Conservation (phyloP, 2,329 filamentous ascomycete species). For the Arthroderma sp. region DNA sequence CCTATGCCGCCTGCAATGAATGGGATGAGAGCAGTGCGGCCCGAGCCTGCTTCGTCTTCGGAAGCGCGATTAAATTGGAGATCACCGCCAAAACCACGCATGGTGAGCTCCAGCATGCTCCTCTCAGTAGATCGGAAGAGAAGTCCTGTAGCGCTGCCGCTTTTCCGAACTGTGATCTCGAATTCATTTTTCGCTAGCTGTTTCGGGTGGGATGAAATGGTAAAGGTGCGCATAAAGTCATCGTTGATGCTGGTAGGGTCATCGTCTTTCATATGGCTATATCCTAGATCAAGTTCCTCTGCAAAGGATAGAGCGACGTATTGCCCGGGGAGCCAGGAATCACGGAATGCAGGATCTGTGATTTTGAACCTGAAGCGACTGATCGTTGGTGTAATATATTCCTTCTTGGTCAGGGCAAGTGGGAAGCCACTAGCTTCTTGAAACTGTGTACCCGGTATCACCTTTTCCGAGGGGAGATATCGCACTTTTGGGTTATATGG, state of each 20-base stretch:
- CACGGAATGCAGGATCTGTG: conserved; percentile 20
- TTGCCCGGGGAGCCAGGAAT: conserved; percentile 55
- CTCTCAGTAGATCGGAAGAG: conserved; percentile 46
- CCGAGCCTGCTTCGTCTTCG: conserved; percentile 11
- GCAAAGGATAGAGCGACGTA: conserved; percentile 65
- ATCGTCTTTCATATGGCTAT: conserved; percentile 70
- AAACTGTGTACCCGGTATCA: conserved; percentile 8
- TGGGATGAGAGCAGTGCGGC: conserved; percentile 30
- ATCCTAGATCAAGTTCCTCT: conserved; percentile 56
- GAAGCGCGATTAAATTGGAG: conserved; percentile 34
- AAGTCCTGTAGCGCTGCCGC: conserved; percentile 55
- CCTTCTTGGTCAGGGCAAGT: conserved; percentile 47
- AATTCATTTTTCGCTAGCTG: conserved; percentile 37
- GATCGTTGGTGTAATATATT: conserved; percentile 52
- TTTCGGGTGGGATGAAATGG: conserved; percentile 51
- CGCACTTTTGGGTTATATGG: conserved; percentile 71
- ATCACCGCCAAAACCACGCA: conserved; percentile 61
- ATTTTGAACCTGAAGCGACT: conserved; percentile 50
- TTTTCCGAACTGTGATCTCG: conserved; percentile 57
- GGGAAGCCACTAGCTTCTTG: conserved; percentile 15
- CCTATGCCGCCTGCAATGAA: conserved; percentile 73
- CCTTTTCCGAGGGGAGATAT: conserved; percentile 47
- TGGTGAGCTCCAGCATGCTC: conserved; percentile 47
- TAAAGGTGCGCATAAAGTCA: conserved; percentile 73
- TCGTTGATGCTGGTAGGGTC: conserved; percentile 73